Base-by-base conservation (phyloP, 495 filamentous ascomycete genomes). In the Neurospora sp. region DNA sequence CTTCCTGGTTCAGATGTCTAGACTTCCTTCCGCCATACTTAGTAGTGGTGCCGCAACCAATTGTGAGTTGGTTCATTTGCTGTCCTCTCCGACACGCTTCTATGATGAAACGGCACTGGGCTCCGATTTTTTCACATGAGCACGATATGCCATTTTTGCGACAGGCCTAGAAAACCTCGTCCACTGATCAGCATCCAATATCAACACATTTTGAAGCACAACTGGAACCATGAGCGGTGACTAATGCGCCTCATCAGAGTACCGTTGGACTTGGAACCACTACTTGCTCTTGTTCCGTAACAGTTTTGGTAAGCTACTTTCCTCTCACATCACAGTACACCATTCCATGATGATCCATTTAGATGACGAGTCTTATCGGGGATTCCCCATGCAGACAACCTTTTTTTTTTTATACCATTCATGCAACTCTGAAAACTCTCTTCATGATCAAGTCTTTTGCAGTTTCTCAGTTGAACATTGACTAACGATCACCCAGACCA, bases 101-200 rank as follows among this genome's bases (percentile, higher is more conserved):
- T 78, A 91, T 93, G 95, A 99, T 98, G 94, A 97, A 93, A 87
- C 87, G 94, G 95, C 96, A 99, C 96, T 99, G 96, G 96, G 96
- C 96, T 97, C 94, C 93, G 95, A 98, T 85, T 80, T 82, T 77
- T 77, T 81, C 73, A 83, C 80, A 86, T 94, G 92, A 94, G 85
- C 82, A 90, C 53, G 93, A 97, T 84, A 96, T 85, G 93, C 93
- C 94, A 88, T 86, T 89, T 78, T 93, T 93, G 93, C 81, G 94
- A 93, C 93, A 97, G 94, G 95, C 96, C 93, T 98, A 97, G 95
- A 97, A 99, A 99, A 97, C 96, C 94, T 97, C 89, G 94, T 93
- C 94, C 92, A 94, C 96, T 99, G 96, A 98, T 87, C 77, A 79
- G 74, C 73, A 77, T 75, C 75, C 75, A 69, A 71, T 70, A 77